These are phyloP conservation scores for Halenospora varia DNA, from an alignment of 495 filamentous ascomycete genomes.

Conservation along the genomic window DNA sequence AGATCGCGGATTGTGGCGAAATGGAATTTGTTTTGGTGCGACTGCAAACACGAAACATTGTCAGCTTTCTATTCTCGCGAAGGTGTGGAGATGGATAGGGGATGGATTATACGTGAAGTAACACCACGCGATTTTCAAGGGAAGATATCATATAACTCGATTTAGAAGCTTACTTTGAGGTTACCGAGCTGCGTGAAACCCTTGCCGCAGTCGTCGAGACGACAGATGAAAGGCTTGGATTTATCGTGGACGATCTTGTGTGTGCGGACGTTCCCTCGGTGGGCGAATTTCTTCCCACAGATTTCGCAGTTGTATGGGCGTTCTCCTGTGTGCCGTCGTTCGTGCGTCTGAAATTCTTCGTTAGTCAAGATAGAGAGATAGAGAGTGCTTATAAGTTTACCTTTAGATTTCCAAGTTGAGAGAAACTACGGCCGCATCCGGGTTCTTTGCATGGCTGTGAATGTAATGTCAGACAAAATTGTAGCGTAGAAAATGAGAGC, in stretches of 20 bases:
- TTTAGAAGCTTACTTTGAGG: conserved; percentile 59
- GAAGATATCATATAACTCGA: neutral
- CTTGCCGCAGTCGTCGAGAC: conserved; percentile 77
- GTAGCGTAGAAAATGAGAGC: neutral
- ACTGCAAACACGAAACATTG: conserved; percentile 42
- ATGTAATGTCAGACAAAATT: neutral
- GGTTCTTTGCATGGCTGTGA: conserved; percentile 66
- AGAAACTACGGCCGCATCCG: conserved; percentile 76
- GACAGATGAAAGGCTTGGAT: conserved; percentile 75
- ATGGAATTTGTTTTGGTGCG: conserved; percentile 94
- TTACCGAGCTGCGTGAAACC: conserved; percentile 87
- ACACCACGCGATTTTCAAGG: neutral
- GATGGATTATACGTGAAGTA: neutral
- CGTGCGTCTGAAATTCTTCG: conserved; percentile 60
- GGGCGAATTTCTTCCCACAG: conserved; percentile 79
- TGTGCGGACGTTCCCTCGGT: conserved; percentile 81
- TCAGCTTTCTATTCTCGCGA: neutral
- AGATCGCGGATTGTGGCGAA: conserved; percentile 62
- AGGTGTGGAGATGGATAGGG: neutral
- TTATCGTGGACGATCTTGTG: conserved; percentile 79
- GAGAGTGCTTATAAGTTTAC: conserved; percentile 39
- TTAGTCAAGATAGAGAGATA: conserved; percentile 2
- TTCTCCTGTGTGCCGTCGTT: conserved; percentile 81
- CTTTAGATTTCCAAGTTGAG: conserved; percentile 85
- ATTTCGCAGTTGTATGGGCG: conserved; percentile 79